Percentiles rank a stretch among this genome's conserved stretches.
phyloP scores from a whole-genome alignment of 192 early-diverging fungal genomes.

The Funneliformis geosporum region DNA sequence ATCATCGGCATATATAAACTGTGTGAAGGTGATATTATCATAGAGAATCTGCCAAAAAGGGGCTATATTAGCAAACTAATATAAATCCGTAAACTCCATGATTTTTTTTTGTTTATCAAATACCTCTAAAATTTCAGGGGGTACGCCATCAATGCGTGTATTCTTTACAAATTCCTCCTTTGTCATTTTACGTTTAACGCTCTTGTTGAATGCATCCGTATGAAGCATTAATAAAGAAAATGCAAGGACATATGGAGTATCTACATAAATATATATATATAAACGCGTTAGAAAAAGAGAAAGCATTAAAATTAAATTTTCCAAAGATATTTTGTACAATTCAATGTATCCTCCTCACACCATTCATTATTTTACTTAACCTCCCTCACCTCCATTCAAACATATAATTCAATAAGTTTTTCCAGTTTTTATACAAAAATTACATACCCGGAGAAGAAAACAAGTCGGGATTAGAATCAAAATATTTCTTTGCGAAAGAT shows the following conservation, averaged over 20 bases:
- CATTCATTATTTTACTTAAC: no score
- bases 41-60: conserved; percentile 49
- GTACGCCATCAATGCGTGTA: conserved; percentile 70
- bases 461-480: conserved; percentile 66
- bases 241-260: conserved; percentile 73
- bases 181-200: conserved; percentile 78
- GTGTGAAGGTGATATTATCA: conserved; percentile 57
- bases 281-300: no score
- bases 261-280: no score
- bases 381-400: no score
- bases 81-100: background rate
- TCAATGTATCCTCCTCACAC: no score
- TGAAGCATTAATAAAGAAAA: conserved; percentile 83
- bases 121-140: conserved; percentile 73
- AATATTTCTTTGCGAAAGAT: conserved; percentile 72
- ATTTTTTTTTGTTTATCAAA: background rate
- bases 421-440: background rate
- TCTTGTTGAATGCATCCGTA: conserved; percentile 85
- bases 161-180: conserved; percentile 75
- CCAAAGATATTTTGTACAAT: no score
- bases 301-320: no score
- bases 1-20: conserved; percentile 58
- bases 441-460: conserved; percentile 51
- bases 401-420: background rate
- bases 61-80: background rate